Evolutionary conservation across 305 asterid species (phyloP).

Genomic region (Fraxinus sp.): DNA sequence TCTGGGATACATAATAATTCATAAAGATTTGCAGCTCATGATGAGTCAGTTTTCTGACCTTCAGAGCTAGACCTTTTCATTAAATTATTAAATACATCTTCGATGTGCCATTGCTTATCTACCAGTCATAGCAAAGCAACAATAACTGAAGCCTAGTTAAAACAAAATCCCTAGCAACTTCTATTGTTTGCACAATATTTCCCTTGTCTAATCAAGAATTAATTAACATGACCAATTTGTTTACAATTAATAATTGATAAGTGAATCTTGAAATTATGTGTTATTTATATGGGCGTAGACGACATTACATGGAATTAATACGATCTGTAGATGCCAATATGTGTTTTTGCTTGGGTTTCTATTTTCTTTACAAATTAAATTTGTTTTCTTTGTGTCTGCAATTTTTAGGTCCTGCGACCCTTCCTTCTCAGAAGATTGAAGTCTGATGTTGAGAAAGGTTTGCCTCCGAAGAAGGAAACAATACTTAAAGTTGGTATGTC

Average conservation of each 20-base stretch:
- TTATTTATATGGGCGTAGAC: neutral
- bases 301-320: neutral
- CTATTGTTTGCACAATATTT: neutral
- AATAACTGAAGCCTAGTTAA: neutral
- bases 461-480: conserved; percentile 99
- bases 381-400: conserved; percentile 1
- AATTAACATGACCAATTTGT: neutral
- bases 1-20: neutral
- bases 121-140: conserved; percentile 1
- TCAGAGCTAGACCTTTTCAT: neutral
- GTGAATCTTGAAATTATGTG: conserved; percentile 1
- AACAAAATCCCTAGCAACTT: neutral
- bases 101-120: neutral
- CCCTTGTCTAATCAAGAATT: neutral
- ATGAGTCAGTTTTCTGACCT: neutral
- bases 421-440: conserved; percentile 94
- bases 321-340: neutral
- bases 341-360: conserved; percentile 8
- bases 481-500: conserved; percentile 99
- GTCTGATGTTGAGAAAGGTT: conserved; percentile 98
- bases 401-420: conserved; percentile 84
- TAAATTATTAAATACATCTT: neutral
- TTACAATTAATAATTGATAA: neutral
- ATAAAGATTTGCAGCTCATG: neutral
- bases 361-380: conserved; percentile 3